These are phyloP conservation scores for Trametes polyzona DNA, from an alignment of 1,284 basidiomycete species.

Conservation along the genomic window DNA sequence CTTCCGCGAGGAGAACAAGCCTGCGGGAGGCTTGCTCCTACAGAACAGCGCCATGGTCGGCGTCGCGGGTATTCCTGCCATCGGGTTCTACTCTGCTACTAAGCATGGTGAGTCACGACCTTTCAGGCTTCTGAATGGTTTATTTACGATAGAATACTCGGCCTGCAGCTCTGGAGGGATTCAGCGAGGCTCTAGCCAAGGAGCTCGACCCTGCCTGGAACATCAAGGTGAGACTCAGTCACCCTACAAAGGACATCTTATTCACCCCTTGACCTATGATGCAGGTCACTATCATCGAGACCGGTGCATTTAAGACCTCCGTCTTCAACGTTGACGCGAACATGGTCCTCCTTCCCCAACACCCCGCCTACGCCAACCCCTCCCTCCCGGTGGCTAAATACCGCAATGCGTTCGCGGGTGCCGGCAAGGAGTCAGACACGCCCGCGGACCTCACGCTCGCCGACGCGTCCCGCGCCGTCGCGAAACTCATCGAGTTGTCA, in stretches of 20 bases:
- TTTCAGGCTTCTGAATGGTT: not conserved
- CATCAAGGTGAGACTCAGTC: constrained; percentile 31
- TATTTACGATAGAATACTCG: not conserved
- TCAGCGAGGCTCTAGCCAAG: constrained; percentile 35
- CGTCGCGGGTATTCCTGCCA: constrained; percentile 24
- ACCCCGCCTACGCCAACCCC: constrained; percentile 17
- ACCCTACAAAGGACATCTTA: not conserved
- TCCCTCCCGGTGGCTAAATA: not conserved
- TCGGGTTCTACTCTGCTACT: constrained; percentile 38
- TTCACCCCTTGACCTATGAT: not conserved
- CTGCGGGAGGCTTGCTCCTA: not conserved
- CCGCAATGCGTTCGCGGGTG: not conserved
- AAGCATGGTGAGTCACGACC: constrained; percentile 28
- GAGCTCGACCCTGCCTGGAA: constrained; percentile 37
- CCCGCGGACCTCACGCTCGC: not conserved
- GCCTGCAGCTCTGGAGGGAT: constrained; percentile 39
- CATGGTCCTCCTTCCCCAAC: constrained; percentile 5
- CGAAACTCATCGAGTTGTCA: constrained; percentile 6
- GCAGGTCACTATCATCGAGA: constrained; percentile 12
- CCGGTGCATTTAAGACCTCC: constrained; percentile 14
- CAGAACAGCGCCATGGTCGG: constrained; percentile 35
- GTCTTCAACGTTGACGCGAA: not conserved
- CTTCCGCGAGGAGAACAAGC: not conserved
- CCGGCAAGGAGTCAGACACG: constrained; percentile 4
- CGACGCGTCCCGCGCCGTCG: constrained; percentile 4